phyloP scores from a whole-genome alignment of 495 filamentous ascomycete genomes.

The Aspergillus nanangensis region DNA sequence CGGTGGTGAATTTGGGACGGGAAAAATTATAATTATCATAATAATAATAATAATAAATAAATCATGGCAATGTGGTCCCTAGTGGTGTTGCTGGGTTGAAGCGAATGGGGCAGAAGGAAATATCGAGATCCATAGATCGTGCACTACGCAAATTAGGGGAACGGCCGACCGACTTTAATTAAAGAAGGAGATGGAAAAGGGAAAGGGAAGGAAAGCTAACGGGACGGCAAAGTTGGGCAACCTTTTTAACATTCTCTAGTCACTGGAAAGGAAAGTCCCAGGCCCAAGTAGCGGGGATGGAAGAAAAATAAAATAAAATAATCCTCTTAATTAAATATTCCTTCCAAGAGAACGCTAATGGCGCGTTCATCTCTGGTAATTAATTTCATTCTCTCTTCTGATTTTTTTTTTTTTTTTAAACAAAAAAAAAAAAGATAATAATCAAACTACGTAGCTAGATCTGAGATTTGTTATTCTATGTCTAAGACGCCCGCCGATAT shows the following conservation, averaged over 20 bases:
- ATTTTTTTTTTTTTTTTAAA: no score
- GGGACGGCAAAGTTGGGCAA: constrained; percentile 3
- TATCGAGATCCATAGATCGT: constrained; percentile 21
- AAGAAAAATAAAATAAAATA: neutral
- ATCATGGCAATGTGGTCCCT: no score
- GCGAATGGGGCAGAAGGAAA: constrained; percentile 5
- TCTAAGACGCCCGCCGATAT: no score
- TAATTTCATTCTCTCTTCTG: no score
- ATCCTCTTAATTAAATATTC: neutral
- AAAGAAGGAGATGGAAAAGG: constrained; percentile 1
- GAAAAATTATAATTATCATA: no score
- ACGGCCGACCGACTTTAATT: constrained; percentile 15
- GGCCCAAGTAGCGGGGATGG: constrained; percentile 4
- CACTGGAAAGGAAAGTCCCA: constrained; percentile 3
- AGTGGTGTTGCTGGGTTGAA: no score
- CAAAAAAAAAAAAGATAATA: no score
- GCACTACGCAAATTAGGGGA: constrained; percentile 19
- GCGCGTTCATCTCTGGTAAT: neutral
- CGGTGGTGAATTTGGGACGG: no score
- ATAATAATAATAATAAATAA: no score
- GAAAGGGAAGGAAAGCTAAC: constrained; percentile 5
- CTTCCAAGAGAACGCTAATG: neutral
- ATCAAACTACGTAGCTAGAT: neutral
- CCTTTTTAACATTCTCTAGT: neutral
- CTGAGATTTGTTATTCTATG: constrained; percentile 3